These are phyloP conservation scores for Rhodotorula diobovata DNA, from an alignment of 768 basidiomycete genomes.

Conservation along the genomic window DNA sequence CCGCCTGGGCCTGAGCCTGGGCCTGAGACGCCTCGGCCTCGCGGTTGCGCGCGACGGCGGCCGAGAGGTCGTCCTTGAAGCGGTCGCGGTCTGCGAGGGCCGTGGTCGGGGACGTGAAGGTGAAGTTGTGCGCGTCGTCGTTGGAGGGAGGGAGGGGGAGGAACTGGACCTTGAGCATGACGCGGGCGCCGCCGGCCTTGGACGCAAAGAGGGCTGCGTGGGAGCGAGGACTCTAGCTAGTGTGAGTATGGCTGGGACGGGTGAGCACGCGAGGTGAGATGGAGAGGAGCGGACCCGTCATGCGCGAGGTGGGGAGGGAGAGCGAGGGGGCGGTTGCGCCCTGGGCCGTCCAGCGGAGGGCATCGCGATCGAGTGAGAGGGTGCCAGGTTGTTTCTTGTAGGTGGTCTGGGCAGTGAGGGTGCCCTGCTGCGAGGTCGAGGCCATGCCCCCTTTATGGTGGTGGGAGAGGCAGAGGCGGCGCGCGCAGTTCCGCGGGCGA, in stretches of 20 bases:
- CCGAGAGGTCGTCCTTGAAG: slow-evolving; percentile 74
- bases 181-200: slow-evolving; percentile 74
- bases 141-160: slow-evolving; percentile 51
- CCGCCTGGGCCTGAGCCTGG: slow-evolving; percentile 40
- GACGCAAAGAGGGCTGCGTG: slow-evolving; percentile 72
- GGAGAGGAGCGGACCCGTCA: slow-evolving; percentile 51
- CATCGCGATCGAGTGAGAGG: slow-evolving; percentile 62
- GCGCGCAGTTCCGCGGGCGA: too few relatives aligned
- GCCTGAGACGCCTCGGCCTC: slow-evolving; percentile 45
- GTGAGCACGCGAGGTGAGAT: slow-evolving; percentile 39
- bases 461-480: neutral
- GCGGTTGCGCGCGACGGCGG: slow-evolving; percentile 71
- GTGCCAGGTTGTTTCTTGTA: slow-evolving; percentile 78
- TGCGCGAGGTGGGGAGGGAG: slow-evolving; percentile 58
- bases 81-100: slow-evolving; percentile 70
- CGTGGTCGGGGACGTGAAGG: slow-evolving; percentile 57
- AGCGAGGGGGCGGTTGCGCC: slow-evolving; percentile 63
- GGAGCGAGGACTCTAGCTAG: slow-evolving; percentile 33
- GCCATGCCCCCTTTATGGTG: neutral
- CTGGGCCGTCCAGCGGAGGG: slow-evolving; percentile 72
- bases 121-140: slow-evolving; percentile 68
- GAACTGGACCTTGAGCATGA: slow-evolving; percentile 69
- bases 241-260: slow-evolving; percentile 15
- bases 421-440: neutral
- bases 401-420: slow-evolving; percentile 45